Evolutionary conservation across 345 rosid genomes (phyloP), one percentile per base, ranked within the genome.

Genomic region (Acer campestre): DNA sequence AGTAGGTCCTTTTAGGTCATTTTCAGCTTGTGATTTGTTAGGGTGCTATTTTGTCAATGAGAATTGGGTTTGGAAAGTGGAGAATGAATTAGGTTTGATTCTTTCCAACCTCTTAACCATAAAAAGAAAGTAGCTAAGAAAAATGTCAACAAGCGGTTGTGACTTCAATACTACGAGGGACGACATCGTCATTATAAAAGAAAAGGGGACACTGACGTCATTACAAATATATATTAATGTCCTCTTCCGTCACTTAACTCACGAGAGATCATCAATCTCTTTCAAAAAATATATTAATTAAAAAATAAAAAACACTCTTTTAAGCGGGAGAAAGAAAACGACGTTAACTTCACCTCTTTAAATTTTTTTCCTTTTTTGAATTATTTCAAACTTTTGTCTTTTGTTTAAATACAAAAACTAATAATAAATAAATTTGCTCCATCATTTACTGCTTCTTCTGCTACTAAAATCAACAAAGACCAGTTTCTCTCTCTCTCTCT

Each of bases 261-360:
- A 31, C 22, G 75, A 29, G 75, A 29, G 6, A 58, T 40, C 22
- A 7, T 55, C 16, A 7, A 4, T 1, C 16, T 65, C 59, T 12
- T 20, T 59, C n/a, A n/a, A 49, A 49, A 49, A 12, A 0, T 14
- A 12, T 12, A 49, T 49, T 49, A 49, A 2, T 4, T 12, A 49
- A 3, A 12, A 49, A 2, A 13, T 0, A 49, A 10, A 49, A 27
- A 51, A 27, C 0, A 46, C 11, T 42, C 58, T 25, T 70, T 53
- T 64, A 64, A 70, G 74, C 77, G 77, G 77, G 80, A 68, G 75
- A 77, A 40, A 12, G 74, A 66, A 61, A 67, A 77, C 84, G 78
- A 51, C 84, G 67, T 73, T 68, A 51, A 35, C 16, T 20, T 2
- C 10, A 11, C 10, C 38, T 7, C 31, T 70, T n/a, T 23, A 2